Evolutionary conservation across 129 eudicot species (phyloP).

Genomic region (Arctium minus): DNA sequence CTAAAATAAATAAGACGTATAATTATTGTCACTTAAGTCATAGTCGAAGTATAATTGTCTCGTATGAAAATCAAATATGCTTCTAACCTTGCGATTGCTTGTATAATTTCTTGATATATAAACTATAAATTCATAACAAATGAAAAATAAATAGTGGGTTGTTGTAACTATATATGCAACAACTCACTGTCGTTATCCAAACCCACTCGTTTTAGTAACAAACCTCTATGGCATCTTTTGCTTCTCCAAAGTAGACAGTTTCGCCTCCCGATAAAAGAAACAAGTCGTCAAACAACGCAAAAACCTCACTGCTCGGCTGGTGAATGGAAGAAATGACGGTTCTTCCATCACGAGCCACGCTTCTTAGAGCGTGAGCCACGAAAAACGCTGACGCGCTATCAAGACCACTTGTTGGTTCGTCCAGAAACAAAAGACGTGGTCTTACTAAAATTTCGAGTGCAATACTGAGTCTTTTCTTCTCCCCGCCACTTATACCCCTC

Average conservation of each 20-base stretch:
- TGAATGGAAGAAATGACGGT: slow-evolving; percentile 74
- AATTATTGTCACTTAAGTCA: neutral
- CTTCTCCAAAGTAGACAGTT: slow-evolving; percentile 75
- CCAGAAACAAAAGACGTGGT: slow-evolving; percentile 71
- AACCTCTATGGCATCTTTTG: slow-evolving; percentile 66
- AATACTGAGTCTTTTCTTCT: slow-evolving; percentile 73
- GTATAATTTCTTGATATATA: neutral
- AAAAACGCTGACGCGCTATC: slow-evolving; percentile 88
- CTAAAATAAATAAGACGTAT: neutral
- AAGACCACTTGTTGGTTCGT: slow-evolving; percentile 89
- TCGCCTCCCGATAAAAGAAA: slow-evolving; percentile 65
- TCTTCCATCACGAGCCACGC: slow-evolving; percentile 77
- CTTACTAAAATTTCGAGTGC: slow-evolving; percentile 74
- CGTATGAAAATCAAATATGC: neutral
- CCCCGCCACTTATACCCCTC: slow-evolving; percentile 87
- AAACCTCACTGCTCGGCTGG: slow-evolving; percentile 76
- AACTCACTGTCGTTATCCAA: neutral
- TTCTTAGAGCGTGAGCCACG: slow-evolving; percentile 69
- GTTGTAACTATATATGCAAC: neutral
- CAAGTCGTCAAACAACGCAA: slow-evolving; percentile 70
- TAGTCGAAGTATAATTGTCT: neutral
- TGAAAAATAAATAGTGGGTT: neutral
- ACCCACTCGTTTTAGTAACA: neutral
- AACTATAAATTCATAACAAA: neutral
- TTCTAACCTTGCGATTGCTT: neutral